Base-by-base conservation (phyloP, 2,329 filamentous ascomycete species). In the Didymella segeticola region DNA sequence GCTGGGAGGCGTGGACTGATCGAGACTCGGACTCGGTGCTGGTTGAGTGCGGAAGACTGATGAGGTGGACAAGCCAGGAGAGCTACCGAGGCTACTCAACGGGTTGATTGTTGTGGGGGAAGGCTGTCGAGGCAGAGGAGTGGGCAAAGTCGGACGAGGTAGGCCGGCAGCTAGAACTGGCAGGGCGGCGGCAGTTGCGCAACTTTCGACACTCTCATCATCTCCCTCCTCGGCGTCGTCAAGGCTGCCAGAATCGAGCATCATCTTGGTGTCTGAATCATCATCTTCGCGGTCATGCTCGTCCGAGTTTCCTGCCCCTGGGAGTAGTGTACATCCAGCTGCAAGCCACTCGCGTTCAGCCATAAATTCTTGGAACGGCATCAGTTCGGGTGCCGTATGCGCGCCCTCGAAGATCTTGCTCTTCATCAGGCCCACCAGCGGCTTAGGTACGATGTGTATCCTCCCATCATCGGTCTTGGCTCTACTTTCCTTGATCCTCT, bases 341-440 rank as follows among this genome's bases (percentile, higher is more conserved):
- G 27, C 20, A 41, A n/a, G 22, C 36, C 46, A 42, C 22, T 22
- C 22, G 4, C 3, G 4, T 8, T 34, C 17, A 11, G n/a, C 22
- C 11, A 22, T 8, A 6, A 27, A 3, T 1, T 34, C 37, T 26
- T 11, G 12, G 7, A 41, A 3, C 11, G 29, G 22, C 15, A 10
- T 15, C 9, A 42, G 3, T 10, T 9, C 4, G 2, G 30, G 26
- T 17, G 7, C 25, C 7, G 22, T 10, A 12, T 20, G 52, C 4
- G 64, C 56, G 14, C 50, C 37, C 27, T 59, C 45, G 22, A 70
- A 69, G 4, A 64, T 33, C 29, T 47, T 60, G 11, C 64, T 65
- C 20, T 60, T 68, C 56, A 64, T 47, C 47, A 43, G 61, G 5
- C 60, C 61, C 9, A 61, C 43, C 6, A 71, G 27, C 9, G 62